phyloP scores from a whole-genome alignment of 1,284 basidiomycete genomes.

The Cryptococcus depauperatus region DNA sequence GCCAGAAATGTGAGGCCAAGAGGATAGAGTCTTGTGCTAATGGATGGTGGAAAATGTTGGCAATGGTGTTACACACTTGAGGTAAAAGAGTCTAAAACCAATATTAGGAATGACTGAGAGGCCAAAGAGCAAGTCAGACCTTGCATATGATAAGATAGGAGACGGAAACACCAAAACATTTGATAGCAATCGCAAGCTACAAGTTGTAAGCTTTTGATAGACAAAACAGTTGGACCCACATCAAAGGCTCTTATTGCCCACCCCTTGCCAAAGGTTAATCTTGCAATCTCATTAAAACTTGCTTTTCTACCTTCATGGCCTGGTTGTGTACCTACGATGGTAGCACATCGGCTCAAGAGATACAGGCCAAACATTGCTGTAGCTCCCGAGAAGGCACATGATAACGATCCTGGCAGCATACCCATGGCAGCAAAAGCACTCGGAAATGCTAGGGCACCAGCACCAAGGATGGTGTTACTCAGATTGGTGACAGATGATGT shows the following conservation, averaged over 20 bases:
- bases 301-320: constrained; percentile 52
- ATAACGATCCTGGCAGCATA: constrained; percentile 74
- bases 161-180: constrained; percentile 94
- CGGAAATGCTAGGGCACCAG: constrained; percentile 53
- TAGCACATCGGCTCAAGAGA: constrained; percentile 77
- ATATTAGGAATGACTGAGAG: background rate
- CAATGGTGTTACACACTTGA: constrained; percentile 77
- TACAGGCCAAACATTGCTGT: constrained; percentile 82
- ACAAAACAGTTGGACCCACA: constrained; percentile 21
- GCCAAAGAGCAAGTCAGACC: constrained; percentile 41
- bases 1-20: constrained; percentile 73
- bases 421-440: constrained; percentile 79
- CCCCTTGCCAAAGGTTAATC: constrained; percentile 61
- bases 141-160: constrained; percentile 95
- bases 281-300: constrained; percentile 79
- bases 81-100: constrained; percentile 61
- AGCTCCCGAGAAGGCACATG: constrained; percentile 75
- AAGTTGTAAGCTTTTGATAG: constrained; percentile 2
- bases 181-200: constrained; percentile 85
- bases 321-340: constrained; percentile 51
- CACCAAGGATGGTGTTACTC: constrained; percentile 79
- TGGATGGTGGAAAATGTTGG: constrained; percentile 57
- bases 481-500: constrained; percentile 52
- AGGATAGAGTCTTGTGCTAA: constrained; percentile 53
- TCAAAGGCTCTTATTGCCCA: constrained; percentile 43